Evolutionary conservation across 208 protist species (phyloP).

Genomic region (Leptomonas pyrrhocoris): DNA sequence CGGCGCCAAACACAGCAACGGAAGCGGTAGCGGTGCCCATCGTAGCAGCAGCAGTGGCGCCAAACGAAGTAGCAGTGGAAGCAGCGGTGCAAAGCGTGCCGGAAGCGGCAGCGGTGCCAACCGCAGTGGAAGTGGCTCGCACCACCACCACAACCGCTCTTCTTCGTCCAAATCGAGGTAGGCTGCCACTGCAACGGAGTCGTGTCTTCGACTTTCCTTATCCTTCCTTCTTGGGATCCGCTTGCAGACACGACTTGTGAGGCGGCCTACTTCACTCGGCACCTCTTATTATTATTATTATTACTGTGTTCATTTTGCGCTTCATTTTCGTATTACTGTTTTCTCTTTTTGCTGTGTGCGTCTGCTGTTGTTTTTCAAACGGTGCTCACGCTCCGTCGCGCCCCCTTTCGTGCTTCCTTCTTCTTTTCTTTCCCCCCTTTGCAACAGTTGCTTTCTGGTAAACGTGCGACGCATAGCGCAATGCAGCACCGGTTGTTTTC

Average conservation of each 20-base stretch:
- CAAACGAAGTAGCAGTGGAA: slow-evolving; percentile 10
- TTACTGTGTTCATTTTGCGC: no score
- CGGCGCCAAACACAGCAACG: slow-evolving; percentile 5
- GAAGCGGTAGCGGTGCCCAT: slow-evolving; percentile 7
- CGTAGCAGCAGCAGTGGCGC: slow-evolving; percentile 1
- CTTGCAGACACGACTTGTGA: no score
- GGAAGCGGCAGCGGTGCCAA: slow-evolving; percentile 3
- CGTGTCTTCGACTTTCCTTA: neutral
- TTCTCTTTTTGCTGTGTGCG: neutral
- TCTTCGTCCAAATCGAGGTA: slow-evolving; percentile 29
- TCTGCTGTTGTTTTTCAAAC: no score
- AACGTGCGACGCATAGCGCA: no score
- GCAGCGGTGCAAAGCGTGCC: slow-evolving; percentile 3
- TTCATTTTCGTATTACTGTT: neutral
- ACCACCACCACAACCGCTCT: slow-evolving; percentile 14
- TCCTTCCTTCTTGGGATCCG: no score
- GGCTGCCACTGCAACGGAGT: no score
- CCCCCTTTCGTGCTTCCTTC: neutral
- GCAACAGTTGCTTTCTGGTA: neutral
- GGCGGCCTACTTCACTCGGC: no score
- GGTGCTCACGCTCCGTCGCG: neutral
- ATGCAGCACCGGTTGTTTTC: no score
- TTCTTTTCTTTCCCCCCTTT: neutral
- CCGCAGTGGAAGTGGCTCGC: slow-evolving; percentile 8
- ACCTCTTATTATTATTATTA: no score